Base-by-base conservation (phyloP, 345 rosid species). In the Microthlaspi erraticum region DNA sequence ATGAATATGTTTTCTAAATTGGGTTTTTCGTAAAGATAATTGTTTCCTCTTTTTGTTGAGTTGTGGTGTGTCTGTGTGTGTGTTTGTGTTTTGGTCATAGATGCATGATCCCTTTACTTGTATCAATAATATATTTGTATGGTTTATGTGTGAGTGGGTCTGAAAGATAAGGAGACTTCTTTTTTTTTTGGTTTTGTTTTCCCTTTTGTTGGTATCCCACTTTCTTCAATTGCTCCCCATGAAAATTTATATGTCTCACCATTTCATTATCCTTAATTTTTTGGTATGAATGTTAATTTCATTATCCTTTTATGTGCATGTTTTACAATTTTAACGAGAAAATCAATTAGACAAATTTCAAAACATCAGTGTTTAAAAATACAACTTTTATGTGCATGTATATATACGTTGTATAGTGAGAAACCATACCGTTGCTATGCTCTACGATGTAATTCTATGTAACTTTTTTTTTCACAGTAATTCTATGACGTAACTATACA, bases 31-130 rank as follows among this genome's bases (percentile, higher is more conserved):
- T 20, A 20, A 58, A 58, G 51, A 73, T 58, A 66, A 37, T 42
- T 61, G 60, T 62, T 69, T 64, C 66, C 70, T 69, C 66, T 56
- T 76, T 48, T 41, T 70, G 61, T 46, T 48, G 70, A 62, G 44
- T 59, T 66, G 68, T 42, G 55, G 62, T 26, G 4, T 39, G 50
- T 26, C 29, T 39, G 50, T 70, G 50, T 59, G 62, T 53, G 39
- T 68, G 62, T 53, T 32, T 68, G 45, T 61, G 57, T 62, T 70
- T 41, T 46, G 66, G 79, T 76, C 76, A 64, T 59, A 57, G 59
- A 57, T 57, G 61, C 39, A 60, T 74, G 71, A 57, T 70, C 44
- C 51, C 36, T 61, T 45, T 19, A 42, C 7, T 17, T 75, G 72
- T 61, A 23, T 39, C 39, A 53, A 68, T 54, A 44, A 61, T 69